Conservation (phyloP, 306 rosid species). For the Dryas drummondii region DNA sequence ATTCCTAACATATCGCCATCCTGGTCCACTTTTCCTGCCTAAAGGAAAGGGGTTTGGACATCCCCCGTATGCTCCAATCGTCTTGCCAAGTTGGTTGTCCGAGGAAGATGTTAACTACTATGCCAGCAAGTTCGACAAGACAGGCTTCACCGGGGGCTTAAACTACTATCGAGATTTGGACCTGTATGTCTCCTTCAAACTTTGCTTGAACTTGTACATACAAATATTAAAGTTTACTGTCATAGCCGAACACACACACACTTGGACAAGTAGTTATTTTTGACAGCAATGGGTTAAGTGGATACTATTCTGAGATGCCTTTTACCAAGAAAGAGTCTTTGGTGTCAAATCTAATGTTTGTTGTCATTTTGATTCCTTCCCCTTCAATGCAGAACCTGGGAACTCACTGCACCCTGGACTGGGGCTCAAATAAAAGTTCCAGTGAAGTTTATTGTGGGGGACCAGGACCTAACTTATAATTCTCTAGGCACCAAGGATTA, state of each 20-base stretch:
- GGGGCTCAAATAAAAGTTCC: slow-evolving; percentile 59
- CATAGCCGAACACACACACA: no score
- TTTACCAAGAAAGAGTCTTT: no score
- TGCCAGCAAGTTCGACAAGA: slow-evolving; percentile 48
- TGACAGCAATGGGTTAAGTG: no score
- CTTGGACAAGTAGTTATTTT: no score
- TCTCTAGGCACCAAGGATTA: slow-evolving; percentile 52
- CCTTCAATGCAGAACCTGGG: slow-evolving; percentile 60
- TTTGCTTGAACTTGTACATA: background rate
- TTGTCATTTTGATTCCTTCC: background rate
- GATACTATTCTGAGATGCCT: no score
- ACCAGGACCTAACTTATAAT: slow-evolving; percentile 56
- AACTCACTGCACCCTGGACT: slow-evolving; percentile 67
- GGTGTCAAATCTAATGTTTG: background rate
- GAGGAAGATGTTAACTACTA: slow-evolving; percentile 65
- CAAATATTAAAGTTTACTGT: background rate
- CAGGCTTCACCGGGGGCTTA: slow-evolving; percentile 66
- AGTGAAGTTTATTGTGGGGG: slow-evolving; percentile 72
- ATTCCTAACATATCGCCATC: slow-evolving; percentile 44
- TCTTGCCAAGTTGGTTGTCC: slow-evolving; percentile 67
- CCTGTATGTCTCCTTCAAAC: slow-evolving; percentile 38
- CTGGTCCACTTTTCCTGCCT: slow-evolving; percentile 60
- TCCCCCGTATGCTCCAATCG: slow-evolving; percentile 35
- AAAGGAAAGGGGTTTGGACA: slow-evolving; percentile 47
- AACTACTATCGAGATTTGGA: slow-evolving; percentile 67